Conservation (phyloP, 345 rosid genomes). For the Anastatica hierochuntica region DNA sequence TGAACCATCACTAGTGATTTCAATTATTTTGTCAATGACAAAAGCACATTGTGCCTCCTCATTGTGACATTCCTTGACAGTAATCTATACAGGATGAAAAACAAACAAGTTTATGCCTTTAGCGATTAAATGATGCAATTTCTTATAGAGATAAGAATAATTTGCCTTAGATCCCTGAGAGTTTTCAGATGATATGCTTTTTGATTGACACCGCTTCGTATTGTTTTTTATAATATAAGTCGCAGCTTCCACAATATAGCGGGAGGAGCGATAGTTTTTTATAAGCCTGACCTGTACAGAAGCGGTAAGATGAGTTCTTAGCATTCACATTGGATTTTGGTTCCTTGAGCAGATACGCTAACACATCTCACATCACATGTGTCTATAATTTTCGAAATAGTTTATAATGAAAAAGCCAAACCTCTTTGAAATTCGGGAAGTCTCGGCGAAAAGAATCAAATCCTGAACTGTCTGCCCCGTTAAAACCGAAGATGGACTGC, state of each 20-base stretch:
- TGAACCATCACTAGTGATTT: conserved; percentile 36
- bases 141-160: conserved; percentile 1
- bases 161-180: conserved; percentile 80
- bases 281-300: conserved; percentile 60
- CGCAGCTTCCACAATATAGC: conserved; percentile 90
- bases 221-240: conserved; percentile 71
- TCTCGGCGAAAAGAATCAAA: conserved; percentile 83
- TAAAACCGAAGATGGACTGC: conserved; percentile 94
- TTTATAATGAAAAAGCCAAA: conserved; percentile 14
- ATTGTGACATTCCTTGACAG: conserved; percentile 74
- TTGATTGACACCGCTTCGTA: conserved; percentile 48
- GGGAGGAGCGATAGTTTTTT: conserved; percentile 76
- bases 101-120: background rate
- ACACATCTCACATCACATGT: no score
- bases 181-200: conserved; percentile 70
- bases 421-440: conserved; percentile 78
- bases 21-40: conserved; percentile 82
- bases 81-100: conserved; percentile 38
- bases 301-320: conserved; percentile 3
- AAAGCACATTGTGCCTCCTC: conserved; percentile 86
- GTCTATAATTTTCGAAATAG: background rate
- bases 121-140: background rate
- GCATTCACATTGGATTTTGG: background rate
- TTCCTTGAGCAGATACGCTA: background rate
- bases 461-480: conserved; percentile 84